Evolutionary conservation across 1,139 yeast genomes (phyloP).

Genomic region (Saccharomyces hybrid): DNA sequence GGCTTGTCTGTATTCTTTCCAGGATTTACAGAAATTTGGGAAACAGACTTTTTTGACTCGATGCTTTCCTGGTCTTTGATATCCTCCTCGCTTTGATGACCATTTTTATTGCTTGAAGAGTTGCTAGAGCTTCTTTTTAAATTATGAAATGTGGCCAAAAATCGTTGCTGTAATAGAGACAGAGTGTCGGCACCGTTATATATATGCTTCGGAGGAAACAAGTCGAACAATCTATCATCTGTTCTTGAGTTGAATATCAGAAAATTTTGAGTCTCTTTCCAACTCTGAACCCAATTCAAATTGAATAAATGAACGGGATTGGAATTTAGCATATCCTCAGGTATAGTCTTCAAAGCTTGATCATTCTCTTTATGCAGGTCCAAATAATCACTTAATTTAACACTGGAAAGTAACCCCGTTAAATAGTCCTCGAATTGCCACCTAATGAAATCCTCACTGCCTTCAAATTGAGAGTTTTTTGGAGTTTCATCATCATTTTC

Average conservation of each 20-base stretch:
- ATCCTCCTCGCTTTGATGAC: conserved; percentile 5
- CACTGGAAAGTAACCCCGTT: conserved; percentile 63
- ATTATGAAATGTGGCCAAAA: conserved; percentile 30
- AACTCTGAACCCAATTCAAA: conserved; percentile 46
- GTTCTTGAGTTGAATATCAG: conserved; percentile 62
- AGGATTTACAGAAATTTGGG: not conserved
- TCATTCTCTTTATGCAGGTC: conserved; percentile 35
- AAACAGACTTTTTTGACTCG: not conserved
- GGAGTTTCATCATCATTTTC: conserved; percentile 39
- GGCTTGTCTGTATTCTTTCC: not conserved
- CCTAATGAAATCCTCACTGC: conserved; percentile 86
- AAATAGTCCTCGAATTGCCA: conserved; percentile 86
- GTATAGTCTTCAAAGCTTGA: conserved; percentile 20
- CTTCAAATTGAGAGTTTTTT: conserved; percentile 46
- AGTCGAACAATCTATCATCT: conserved; percentile 83
- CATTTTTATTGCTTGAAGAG: conserved; percentile 7
- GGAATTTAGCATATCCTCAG: conserved; percentile 20
- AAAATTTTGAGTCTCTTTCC: conserved; percentile 65
- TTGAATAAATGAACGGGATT: conserved; percentile 48
- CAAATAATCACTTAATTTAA: conserved; percentile 58
- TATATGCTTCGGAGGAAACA: conserved; percentile 72
- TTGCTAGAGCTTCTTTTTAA: conserved; percentile 8
- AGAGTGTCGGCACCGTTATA: conserved; percentile 30
- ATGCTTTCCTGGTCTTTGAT: conserved; percentile 5
- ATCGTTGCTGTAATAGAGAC: conserved; percentile 26